Evolutionary conservation across 257 asterid genomes (phyloP).

Genomic region (Solanum virginianum): DNA sequence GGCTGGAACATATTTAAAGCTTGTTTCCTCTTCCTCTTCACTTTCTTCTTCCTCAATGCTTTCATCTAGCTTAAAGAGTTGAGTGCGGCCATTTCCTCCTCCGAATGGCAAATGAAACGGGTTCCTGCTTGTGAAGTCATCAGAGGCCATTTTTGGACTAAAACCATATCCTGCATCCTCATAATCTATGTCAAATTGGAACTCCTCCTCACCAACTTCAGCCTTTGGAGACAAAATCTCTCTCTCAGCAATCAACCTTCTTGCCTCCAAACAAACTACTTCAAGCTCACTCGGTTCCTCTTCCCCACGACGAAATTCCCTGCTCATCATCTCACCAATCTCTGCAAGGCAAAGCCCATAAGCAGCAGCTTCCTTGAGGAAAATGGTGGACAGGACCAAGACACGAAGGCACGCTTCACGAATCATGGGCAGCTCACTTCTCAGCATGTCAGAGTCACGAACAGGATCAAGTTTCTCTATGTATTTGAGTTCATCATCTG

Average conservation of each 20-base stretch:
- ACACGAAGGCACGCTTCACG: conserved; percentile 89
- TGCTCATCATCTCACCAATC: conserved; percentile 97
- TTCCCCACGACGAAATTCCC: conserved; percentile 76
- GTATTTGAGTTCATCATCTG: conserved; percentile 86
- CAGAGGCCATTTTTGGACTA: conserved; percentile 21
- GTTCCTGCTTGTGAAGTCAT: conserved; percentile 15
- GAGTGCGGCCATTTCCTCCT: conserved; percentile 34
- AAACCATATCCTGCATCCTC: conserved; percentile 43
- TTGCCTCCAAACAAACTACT: conserved; percentile 76
- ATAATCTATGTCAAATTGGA: conserved; percentile 65
- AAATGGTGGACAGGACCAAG: conserved; percentile 60
- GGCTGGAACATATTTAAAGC: conserved; percentile 5
- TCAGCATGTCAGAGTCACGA: conserved; percentile 64
- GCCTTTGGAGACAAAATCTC: conserved; percentile 37
- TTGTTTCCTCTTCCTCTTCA: conserved; percentile 33
- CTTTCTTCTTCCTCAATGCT: conserved; percentile 56
- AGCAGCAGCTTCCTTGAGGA: conserved; percentile 77
- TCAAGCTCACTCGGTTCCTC: conserved; percentile 98
- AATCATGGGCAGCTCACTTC: conserved; percentile 81
- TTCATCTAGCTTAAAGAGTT: conserved; percentile 60
- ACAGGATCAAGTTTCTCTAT: conserved; percentile 61
- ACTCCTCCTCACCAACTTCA: conserved; percentile 38
- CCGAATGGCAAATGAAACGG: conserved; percentile 48
- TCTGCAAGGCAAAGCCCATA: conserved; percentile 87
- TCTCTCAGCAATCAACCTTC: conserved; percentile 41